Conservation (phyloP, 352 stramenopile genomes). For the Phytophthora citrophthora region DNA sequence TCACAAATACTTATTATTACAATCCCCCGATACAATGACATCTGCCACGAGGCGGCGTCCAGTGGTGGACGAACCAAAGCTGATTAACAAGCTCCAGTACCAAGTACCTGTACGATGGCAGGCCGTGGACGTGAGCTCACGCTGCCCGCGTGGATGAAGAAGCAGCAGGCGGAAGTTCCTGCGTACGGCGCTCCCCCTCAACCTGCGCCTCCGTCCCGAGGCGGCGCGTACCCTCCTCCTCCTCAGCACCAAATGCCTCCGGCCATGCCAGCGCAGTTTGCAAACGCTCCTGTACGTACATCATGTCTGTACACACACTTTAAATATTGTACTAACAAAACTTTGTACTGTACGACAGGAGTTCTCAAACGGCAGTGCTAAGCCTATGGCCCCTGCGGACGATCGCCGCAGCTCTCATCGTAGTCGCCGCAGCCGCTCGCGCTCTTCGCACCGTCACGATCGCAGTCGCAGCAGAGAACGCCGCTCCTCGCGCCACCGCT, state of each 20-base stretch:
- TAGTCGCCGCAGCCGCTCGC: conserved; percentile 50
- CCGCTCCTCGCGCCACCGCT: conserved; percentile 48
- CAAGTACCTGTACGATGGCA: conserved; percentile 53
- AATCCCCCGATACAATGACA: too few species aligned
- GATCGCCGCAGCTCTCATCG: conserved; percentile 41
- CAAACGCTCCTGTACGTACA: conserved; percentile 56
- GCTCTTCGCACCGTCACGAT: conserved; percentile 45
- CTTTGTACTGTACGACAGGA: conserved; percentile 27
- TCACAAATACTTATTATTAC: too few species aligned
- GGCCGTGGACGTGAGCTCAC: conserved; percentile 84
- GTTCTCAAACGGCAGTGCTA: conserved; percentile 20
- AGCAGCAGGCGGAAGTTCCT: conserved; percentile 54
- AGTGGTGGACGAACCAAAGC: conserved; percentile 30
- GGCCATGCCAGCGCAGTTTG: conserved; percentile 57
- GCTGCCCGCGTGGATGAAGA: conserved; percentile 90
- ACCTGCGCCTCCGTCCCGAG: conserved; percentile 21
- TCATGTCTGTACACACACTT: not conserved
- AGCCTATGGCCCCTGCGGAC: conserved; percentile 11
- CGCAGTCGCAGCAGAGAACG: conserved; percentile 46
- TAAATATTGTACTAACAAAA: conserved; percentile 1
- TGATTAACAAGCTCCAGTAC: conserved; percentile 7
- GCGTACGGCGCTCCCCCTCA: conserved; percentile 6
- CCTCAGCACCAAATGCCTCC: conserved; percentile 27
- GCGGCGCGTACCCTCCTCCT: conserved; percentile 21
- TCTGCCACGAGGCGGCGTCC: conserved; percentile 3